Conservation (phyloP, 2,329 filamentous ascomycete genomes). For the Dichotomopilus funicola region DNA sequence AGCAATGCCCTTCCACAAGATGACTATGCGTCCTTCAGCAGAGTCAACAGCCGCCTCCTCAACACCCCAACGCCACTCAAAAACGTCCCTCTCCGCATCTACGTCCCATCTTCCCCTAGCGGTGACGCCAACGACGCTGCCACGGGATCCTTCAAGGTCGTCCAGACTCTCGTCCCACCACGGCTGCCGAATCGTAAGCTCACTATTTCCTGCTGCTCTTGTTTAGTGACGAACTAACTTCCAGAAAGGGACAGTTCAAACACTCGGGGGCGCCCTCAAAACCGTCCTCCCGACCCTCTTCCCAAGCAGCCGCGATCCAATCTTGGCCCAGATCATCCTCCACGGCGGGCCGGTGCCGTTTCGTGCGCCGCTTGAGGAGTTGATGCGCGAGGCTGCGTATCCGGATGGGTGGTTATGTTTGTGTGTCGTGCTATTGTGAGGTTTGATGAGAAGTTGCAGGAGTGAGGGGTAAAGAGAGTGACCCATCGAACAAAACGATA, state of each 20-base stretch:
- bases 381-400: constrained; percentile 78
- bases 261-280: constrained; percentile 71
- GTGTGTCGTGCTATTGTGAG: constrained; percentile 63
- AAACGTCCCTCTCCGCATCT: constrained; percentile 82
- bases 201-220: background rate
- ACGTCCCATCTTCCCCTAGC: constrained; percentile 64
- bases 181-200: constrained; percentile 31
- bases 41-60: constrained; percentile 70
- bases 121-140: constrained; percentile 24
- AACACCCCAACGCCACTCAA: constrained; percentile 67
- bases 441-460: background rate
- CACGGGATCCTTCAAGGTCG: constrained; percentile 56
- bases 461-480: background rate
- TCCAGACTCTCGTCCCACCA: constrained; percentile 67
- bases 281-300: constrained; percentile 73
- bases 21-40: constrained; percentile 64
- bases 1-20: constrained; percentile 40
- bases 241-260: constrained; percentile 32
- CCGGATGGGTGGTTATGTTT: constrained; percentile 88
- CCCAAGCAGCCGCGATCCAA: constrained; percentile 74
- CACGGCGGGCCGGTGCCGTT: constrained; percentile 84
- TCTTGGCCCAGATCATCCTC: constrained; percentile 76
- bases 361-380: constrained; percentile 68
- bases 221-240: background rate
- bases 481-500: no score